A percentile compares a stretch with the other conserved stretches of the same genome.
These are phyloP conservation scores for Batrachochytrium dendrobatidis DNA, from an alignment of 371 early-diverging fungal genomes.

Conservation along the genomic window DNA sequence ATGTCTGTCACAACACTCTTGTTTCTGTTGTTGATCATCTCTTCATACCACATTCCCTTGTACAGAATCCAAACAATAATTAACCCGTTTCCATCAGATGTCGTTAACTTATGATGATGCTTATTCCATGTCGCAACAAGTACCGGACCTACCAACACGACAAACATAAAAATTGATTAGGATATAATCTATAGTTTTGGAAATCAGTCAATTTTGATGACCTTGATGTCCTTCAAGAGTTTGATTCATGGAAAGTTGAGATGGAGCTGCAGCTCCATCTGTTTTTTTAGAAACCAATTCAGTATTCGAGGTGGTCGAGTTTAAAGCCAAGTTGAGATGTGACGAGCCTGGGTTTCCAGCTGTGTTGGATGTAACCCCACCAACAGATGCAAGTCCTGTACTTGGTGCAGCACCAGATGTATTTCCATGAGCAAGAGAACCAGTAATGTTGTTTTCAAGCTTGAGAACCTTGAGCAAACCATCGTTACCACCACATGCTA, in stretches of 20 bases:
- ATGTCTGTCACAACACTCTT: conserved; percentile 45
- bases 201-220: conserved; percentile 9
- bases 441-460: no score
- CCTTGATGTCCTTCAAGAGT: conserved; percentile 48
- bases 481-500: conserved; percentile 51
- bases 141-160: conserved; percentile 39
- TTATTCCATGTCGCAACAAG: conserved; percentile 45
- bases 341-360: no score
- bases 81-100: conserved; percentile 46
- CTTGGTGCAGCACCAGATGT: no score
- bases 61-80: conserved; percentile 55
- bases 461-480: conserved; percentile 51
- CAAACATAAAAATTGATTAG: not conserved
- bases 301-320: no score
- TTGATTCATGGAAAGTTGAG: conserved; percentile 48
- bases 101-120: conserved; percentile 43
- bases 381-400: no score
- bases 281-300: conserved; percentile 14
- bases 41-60: conserved; percentile 54
- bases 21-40: conserved; percentile 53
- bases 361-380: no score
- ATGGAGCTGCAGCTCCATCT: conserved; percentile 16
- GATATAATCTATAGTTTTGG: not conserved
- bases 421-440: no score
- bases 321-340: no score